Conservation (phyloP, 1,284 basidiomycete species). For the Sutorius eximius region DNA sequence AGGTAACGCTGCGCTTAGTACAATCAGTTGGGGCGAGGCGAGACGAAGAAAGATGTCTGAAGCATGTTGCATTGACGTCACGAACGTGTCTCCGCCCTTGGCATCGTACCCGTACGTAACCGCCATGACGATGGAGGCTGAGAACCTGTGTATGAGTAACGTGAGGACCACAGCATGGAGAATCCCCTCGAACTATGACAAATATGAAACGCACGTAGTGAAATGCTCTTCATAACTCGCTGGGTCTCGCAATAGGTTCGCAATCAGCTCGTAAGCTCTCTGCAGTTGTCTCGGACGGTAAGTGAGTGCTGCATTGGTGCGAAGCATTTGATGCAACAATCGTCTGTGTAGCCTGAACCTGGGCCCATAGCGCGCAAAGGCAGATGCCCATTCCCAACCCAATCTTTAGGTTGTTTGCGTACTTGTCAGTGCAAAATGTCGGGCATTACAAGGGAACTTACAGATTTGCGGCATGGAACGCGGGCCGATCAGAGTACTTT, state of each 20-base stretch:
- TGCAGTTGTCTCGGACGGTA: conserved; percentile 21
- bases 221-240: conserved; percentile 11
- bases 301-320: conserved; percentile 7
- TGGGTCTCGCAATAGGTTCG: conserved; percentile 8
- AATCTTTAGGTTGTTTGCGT: conserved; percentile 10
- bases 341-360: conserved; percentile 16
- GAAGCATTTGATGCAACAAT: conserved; percentile 18
- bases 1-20: conserved; percentile 9
- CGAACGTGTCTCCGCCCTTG: conserved; percentile 4
- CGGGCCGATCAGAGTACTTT: conserved; percentile 25
- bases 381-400: conserved; percentile 9
- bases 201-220: conserved; percentile 1
- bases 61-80: conserved; percentile 15
- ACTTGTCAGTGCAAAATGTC: not conserved
- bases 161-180: not conserved
- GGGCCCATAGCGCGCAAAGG: conserved; percentile 7
- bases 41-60: not conserved
- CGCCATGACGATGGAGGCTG: conserved; percentile 12
- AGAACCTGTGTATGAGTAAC: conserved; percentile 10
- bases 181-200: no score
- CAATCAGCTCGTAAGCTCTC: conserved; percentile 12
- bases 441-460: not conserved
- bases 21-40: conserved; percentile 1
- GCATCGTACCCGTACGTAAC: conserved; percentile 22
- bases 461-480: conserved; percentile 5